Evolutionary conservation across 2,329 filamentous ascomycete species (phyloP).

Genomic region (Trichoderma sp.): DNA sequence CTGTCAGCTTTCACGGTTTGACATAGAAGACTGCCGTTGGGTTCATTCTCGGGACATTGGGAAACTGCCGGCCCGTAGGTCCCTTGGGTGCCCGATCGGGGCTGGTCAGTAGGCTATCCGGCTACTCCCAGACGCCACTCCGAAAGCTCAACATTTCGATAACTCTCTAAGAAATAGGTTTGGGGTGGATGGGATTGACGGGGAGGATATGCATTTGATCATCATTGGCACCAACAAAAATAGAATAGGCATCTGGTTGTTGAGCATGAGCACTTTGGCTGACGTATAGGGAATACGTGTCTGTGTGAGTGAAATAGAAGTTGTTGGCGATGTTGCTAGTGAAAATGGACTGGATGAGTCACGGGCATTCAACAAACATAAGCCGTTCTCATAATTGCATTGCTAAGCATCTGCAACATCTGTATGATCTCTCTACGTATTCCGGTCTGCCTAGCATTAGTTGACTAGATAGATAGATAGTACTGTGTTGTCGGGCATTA

Average conservation of each 20-base stretch:
- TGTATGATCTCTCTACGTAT: not conserved
- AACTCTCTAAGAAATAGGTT: not conserved
- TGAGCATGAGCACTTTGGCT: not conserved
- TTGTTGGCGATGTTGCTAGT: not conserved
- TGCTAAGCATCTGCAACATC: not conserved
- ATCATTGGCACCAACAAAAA: not conserved
- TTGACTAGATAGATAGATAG: not conserved
- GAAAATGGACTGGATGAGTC: not conserved
- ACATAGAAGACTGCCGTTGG: not conserved
- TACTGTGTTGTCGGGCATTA: not conserved
- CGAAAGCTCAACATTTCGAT: not conserved
- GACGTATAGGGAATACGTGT: not conserved
- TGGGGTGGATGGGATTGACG: not conserved
- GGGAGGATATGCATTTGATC: not conserved
- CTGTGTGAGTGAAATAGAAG: not conserved
- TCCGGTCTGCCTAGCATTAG: too few relatives aligned
- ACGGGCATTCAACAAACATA: not conserved
- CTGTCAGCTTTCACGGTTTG: not conserved
- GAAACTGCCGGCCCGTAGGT: not conserved
- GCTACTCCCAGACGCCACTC: not conserved
- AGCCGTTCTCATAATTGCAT: not conserved
- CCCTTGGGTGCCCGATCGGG: not conserved
- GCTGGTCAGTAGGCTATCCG: slow-evolving; percentile 18
- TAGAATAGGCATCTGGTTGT: not conserved
- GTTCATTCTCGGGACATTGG: not conserved